phyloP scores from a whole-genome alignment of 305 asterid species.

The Striga hermonthica region DNA sequence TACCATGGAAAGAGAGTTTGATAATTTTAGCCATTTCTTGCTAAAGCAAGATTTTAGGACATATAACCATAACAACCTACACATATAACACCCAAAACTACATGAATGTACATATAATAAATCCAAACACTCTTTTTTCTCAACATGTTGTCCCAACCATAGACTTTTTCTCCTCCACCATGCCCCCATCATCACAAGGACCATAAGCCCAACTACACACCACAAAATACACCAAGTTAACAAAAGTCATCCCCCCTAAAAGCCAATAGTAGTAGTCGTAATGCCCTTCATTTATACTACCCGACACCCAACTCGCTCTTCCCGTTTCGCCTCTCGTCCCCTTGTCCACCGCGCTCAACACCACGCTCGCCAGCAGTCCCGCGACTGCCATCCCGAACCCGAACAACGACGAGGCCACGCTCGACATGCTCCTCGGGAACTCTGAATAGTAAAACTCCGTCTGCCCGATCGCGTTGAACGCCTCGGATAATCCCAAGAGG shows the following conservation, averaged over 20 bases:
- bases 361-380: conserved; percentile 43
- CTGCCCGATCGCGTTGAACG: conserved; percentile 55
- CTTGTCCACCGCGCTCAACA: conserved; percentile 40
- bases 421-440: conserved; percentile 63
- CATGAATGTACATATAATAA: not conserved
- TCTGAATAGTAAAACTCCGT: conserved; percentile 58
- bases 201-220: conserved; percentile 60
- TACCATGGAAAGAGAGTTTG: too few species aligned
- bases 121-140: not conserved
- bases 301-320: conserved; percentile 57
- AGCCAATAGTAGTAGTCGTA: conserved; percentile 62
- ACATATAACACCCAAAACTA: not conserved
- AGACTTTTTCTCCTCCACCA: not conserved
- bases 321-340: conserved; percentile 36
- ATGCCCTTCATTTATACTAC: conserved; percentile 52
- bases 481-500: conserved; percentile 57
- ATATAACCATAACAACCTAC: not conserved
- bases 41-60: not conserved
- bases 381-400: conserved; percentile 52
- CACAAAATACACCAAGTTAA: conserved; percentile 45
- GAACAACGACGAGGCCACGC: conserved; percentile 47
- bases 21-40: too few species aligned
- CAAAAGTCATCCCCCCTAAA: conserved; percentile 42
- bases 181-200: conserved; percentile 36
- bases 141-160: not conserved